phyloP scores from a whole-genome alignment of 257 asterid genomes.

The Leonotis leonurus region DNA sequence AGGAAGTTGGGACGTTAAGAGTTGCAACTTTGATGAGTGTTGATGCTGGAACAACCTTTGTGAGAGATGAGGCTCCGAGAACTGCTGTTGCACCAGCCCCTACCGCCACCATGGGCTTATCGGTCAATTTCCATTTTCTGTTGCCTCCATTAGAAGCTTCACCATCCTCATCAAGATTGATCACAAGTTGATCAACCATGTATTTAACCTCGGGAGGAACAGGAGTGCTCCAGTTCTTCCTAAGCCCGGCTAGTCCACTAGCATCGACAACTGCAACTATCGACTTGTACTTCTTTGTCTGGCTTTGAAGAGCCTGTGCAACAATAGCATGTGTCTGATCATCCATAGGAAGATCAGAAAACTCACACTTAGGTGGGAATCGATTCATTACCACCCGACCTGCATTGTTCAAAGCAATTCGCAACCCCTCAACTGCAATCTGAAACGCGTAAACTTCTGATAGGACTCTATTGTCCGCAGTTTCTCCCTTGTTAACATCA shows the following conservation, averaged over 20 bases:
- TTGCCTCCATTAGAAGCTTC: conserved; percentile 22
- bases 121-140: conserved; percentile 46
- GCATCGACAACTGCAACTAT: conserved; percentile 87
- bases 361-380: conserved; percentile 19
- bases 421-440: conserved; percentile 78
- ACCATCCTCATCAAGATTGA: conserved; percentile 29
- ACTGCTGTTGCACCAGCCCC: conserved; percentile 96
- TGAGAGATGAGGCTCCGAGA: conserved; percentile 70
- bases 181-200: conserved; percentile 57
- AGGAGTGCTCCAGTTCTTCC: conserved; percentile 70
- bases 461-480: conserved; percentile 42
- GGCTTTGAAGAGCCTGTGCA: conserved; percentile 75
- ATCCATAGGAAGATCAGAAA: conserved; percentile 55
- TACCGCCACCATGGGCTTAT: conserved; percentile 76
- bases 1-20: conserved; percentile 57
- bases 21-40: conserved; percentile 60
- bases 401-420: conserved; percentile 76
- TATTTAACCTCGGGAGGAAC: conserved; percentile 54
- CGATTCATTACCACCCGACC: conserved; percentile 43
- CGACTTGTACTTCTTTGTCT: conserved; percentile 51
- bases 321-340: conserved; percentile 76
- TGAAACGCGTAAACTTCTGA: conserved; percentile 70
- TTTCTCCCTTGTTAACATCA: conserved; percentile 63
- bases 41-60: conserved; percentile 73
- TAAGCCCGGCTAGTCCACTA: conserved; percentile 62